Conservation (phyloP, 2,329 filamentous ascomycete genomes). For the Cladosporium austrohemisphaericum region DNA sequence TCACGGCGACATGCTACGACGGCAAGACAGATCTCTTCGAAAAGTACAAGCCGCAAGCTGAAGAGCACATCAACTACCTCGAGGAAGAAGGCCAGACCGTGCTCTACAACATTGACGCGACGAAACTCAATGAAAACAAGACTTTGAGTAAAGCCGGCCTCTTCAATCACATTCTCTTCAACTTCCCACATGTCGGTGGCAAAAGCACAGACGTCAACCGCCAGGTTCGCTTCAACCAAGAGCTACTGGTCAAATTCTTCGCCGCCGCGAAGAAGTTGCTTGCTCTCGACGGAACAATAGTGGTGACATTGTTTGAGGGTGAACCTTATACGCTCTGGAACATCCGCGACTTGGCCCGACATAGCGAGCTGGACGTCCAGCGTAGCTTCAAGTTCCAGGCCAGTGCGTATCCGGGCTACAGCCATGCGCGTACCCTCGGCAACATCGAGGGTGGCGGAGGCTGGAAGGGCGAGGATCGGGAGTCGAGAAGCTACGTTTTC, state of each 20-base stretch:
- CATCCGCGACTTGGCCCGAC: conserved; percentile 77
- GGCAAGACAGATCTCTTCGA: conserved; percentile 54
- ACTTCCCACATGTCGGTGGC: conserved; percentile 95
- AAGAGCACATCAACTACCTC: conserved; percentile 56
- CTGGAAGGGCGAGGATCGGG: conserved; percentile 49
- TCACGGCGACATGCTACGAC: conserved; percentile 70
- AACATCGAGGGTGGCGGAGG: conserved; percentile 44
- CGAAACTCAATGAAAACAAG: conserved; percentile 51
- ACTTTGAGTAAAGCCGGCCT: conserved; percentile 42
- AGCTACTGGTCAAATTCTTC: conserved; percentile 69
- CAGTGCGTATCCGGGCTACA: conserved; percentile 67
- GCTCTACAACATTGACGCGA: conserved; percentile 64
- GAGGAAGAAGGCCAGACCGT: conserved; percentile 46
- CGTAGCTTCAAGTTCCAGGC: conserved; percentile 67
- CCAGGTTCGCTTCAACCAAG: conserved; percentile 89
- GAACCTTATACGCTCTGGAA: conserved; percentile 97
- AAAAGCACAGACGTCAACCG: conserved; percentile 89
- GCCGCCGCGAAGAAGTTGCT: conserved; percentile 51
- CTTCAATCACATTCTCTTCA: conserved; percentile 84
- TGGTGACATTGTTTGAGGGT: conserved; percentile 88
- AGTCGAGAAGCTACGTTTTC: conserved; percentile 47
- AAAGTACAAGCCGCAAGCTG: conserved; percentile 67
- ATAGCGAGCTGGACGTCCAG: conserved; percentile 67
- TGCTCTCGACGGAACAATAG: conserved; percentile 56
- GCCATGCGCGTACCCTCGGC: conserved; percentile 69